phyloP scores from a whole-genome alignment of 225 moss, liverwort and hornwort species.

The Marchantia paleacea region DNA sequence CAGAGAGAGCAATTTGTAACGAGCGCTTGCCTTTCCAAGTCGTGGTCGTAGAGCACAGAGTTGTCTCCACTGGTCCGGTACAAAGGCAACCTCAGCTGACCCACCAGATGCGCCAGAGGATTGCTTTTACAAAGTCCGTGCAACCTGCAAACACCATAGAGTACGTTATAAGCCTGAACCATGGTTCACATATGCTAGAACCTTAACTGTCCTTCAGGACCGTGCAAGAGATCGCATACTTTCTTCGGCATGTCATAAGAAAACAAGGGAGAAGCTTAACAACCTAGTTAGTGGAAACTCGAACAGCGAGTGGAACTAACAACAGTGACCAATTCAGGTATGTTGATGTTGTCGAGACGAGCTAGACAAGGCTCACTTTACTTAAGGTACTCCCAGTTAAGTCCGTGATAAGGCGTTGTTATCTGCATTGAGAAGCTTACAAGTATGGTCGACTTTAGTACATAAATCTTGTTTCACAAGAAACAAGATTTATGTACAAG shows the following conservation, averaged over 20 bases:
- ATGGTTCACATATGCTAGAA: too few species aligned
- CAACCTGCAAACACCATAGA: constrained; percentile 54
- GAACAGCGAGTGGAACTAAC: too few species aligned
- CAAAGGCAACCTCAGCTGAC: constrained; percentile 70
- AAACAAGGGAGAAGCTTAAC: too few species aligned
- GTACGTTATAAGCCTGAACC: neutral
- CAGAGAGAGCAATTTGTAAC: neutral
- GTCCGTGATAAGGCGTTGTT: neutral
- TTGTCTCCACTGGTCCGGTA: constrained; percentile 98
- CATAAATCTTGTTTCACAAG: neutral
- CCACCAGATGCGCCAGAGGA: constrained; percentile 81
- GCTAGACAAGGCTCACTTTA: neutral
- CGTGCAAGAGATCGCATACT: too few species aligned
- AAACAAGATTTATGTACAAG: neutral
- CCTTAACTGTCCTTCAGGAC: too few species aligned
- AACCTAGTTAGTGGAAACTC: too few species aligned
- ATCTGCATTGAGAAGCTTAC: neutral
- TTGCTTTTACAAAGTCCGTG: constrained; percentile 95
- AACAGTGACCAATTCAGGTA: too few species aligned
- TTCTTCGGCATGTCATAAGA: too few species aligned
- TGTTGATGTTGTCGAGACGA: neutral
- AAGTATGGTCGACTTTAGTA: neutral
- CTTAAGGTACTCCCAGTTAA: neutral
- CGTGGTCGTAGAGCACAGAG: constrained; percentile 95
- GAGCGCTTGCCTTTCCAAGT: constrained; percentile 68